phyloP scores from a whole-genome alignment of 495 filamentous ascomycete genomes.

The Penicillium atrosanguineum region DNA sequence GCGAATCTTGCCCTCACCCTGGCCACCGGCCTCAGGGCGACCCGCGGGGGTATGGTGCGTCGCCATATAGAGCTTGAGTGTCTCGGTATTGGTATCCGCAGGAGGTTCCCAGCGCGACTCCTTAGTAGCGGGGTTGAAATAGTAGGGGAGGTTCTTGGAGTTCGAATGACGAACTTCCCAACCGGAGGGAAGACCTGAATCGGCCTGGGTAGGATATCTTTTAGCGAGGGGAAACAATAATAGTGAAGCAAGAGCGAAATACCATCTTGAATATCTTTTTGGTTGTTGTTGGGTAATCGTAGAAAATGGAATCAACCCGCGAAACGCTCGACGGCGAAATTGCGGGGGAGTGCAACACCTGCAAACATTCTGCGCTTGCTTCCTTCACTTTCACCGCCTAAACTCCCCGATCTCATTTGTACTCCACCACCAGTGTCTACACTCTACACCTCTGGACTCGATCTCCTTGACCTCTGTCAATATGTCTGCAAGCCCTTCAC shows the following conservation, averaged over 20 bases:
- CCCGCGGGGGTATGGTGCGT: slow-evolving; percentile 64
- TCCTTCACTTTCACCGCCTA: background rate
- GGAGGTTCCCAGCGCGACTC: slow-evolving; percentile 95
- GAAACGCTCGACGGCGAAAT: slow-evolving; percentile 1
- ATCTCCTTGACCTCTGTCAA: slow-evolving; percentile 1
- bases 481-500: slow-evolving; percentile 61
- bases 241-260: background rate
- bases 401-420: background rate
- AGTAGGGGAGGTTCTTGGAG: slow-evolving; percentile 97
- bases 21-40: slow-evolving; percentile 45
- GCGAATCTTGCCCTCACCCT: slow-evolving; percentile 81
- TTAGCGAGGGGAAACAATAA: background rate
- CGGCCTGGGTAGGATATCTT: slow-evolving; percentile 39
- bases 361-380: slow-evolving; percentile 2
- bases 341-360: slow-evolving; percentile 26
- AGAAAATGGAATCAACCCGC: background rate
- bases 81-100: slow-evolving; percentile 77
- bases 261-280: slow-evolving; percentile 12
- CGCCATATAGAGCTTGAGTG: slow-evolving; percentile 90
- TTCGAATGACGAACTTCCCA: slow-evolving; percentile 97
- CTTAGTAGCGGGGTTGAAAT: slow-evolving; percentile 82
- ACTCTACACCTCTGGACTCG: background rate
- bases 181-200: slow-evolving; percentile 76
- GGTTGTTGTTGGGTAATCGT: background rate
- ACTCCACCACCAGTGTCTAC: background rate